Base-by-base conservation (phyloP, 768 basidiomycete genomes). In the Lanmaoa pseudosensibilis region DNA sequence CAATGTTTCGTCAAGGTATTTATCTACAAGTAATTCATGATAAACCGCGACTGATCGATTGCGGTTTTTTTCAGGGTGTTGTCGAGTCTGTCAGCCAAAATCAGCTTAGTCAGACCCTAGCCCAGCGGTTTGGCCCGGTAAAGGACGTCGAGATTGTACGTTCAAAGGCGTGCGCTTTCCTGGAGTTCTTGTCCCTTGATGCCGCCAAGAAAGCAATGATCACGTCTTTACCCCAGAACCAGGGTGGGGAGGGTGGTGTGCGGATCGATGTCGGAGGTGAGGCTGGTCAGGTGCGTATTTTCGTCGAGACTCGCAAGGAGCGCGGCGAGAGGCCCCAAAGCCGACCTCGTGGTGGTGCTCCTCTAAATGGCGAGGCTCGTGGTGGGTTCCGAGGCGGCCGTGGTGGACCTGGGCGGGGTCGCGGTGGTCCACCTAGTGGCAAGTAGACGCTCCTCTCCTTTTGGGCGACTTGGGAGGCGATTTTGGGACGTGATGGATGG, bases 1-100 rank as follows among this genome's bases (percentile, higher is more conserved):
- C 87, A 89, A 57, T 94, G 92, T 73, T 99, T 98, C 74, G 87
- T 98, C 78, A 98, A 97, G 85, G 90, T 90, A 67, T 49, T 73
- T 72, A 38, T 63, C 48, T 6, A 4, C 21, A 5, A 6, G 11
- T 32, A 2, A n/a, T 21, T 38, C 13, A 18, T 11, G 8, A 23
- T 39, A 0, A 13, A 27, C 19, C 39, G 15, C 4, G 1, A 36
- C 30, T 66, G 32, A 70, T 34, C 2, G 3, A 32, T 5, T 23
- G 37, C 39, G 58, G n/a, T 27, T 38, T 23, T n/a, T 25, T 68
- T 10, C 60, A 90, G 87, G 86, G 88, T 64, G 91, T 95, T 3
- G 77, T 82, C 16, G 91, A 94, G 54, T 73, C 79, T 33, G 76
- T 94, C 39, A 73, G 83, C 25, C 77, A 81, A 45, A 50, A 71